A percentile compares a stretch with the other conserved stretches of the same genome.
Conservation (phyloP, 2,329 filamentous ascomycete species). For the Clarireedia monteithiana region DNA sequence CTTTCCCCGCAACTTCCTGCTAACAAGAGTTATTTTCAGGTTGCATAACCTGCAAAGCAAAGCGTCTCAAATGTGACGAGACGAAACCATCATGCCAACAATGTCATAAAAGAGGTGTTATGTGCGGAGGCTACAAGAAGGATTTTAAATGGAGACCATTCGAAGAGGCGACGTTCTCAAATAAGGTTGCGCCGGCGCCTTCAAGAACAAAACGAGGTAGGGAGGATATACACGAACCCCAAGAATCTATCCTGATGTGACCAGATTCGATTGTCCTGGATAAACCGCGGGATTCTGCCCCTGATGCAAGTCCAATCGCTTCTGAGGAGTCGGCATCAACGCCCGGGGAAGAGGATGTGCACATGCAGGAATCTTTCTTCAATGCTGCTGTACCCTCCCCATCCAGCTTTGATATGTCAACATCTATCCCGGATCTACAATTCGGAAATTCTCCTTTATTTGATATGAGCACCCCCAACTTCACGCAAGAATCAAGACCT, state of each 20-base stretch:
- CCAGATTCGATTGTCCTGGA: conserved; percentile 19
- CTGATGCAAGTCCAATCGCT: conserved; percentile 14
- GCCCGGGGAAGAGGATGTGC: conserved; percentile 18
- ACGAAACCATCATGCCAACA: conserved; percentile 61
- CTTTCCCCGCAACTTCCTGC: conserved; percentile 1
- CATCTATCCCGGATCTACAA: conserved; percentile 16
- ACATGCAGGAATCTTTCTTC: conserved; percentile 28
- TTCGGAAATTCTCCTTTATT: conserved; percentile 26
- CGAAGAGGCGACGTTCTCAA: conserved; percentile 50
- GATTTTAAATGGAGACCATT: conserved; percentile 70
- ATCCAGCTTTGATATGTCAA: conserved; percentile 4
- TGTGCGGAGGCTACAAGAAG: conserved; percentile 66
- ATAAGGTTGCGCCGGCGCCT: conserved; percentile 28
- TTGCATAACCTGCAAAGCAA: conserved; percentile 66
- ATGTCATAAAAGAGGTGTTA: conserved; percentile 55
- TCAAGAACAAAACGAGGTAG: conserved; percentile 23
- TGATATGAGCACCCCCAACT: conserved; percentile 27
- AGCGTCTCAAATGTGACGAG: conserved; percentile 68
- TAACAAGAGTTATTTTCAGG: conserved; percentile 37
- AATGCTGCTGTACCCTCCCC: conserved; percentile 22
- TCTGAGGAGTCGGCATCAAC: conserved; percentile 23
- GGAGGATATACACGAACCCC: neutral
- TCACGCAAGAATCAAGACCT: conserved; percentile 21
- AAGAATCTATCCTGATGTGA: conserved; percentile 12
- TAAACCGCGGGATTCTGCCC: conserved; percentile 16